A percentile compares a stretch with the other conserved stretches of the same genome.
Evolutionary conservation across 345 rosid genomes (phyloP).

Genomic region (Citrus australasica): DNA sequence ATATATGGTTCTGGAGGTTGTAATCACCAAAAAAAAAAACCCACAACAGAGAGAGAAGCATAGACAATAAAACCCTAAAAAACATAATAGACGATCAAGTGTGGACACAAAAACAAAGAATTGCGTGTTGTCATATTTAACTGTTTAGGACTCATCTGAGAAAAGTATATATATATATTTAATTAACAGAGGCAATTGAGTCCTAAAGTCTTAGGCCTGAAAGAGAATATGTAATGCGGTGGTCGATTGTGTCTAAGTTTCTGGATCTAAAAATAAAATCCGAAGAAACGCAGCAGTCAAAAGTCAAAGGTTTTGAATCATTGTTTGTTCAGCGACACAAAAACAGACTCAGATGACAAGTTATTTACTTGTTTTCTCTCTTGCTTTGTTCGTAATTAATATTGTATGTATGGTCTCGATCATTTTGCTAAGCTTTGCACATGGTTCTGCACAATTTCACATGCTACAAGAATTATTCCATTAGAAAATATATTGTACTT

Average conservation of each 20-base stretch:
- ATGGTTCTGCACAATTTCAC: constrained; percentile 9
- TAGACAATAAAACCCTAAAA: not conserved
- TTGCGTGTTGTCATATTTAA: not conserved
- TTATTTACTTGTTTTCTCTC: not conserved
- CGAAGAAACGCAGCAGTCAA: not conserved
- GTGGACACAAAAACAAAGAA: not conserved
- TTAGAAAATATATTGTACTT: not conserved
- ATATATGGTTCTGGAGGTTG: not conserved
- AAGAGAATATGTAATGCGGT: not conserved
- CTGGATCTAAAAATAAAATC: not conserved
- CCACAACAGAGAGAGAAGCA: not conserved
- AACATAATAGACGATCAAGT: not conserved
- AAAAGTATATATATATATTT: not conserved
- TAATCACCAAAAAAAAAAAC: not conserved
- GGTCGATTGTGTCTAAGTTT: too few species aligned
- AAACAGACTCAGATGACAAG: not conserved
- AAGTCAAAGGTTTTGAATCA: constrained; percentile 19
- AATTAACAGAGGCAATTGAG: too few species aligned
- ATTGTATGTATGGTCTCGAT: not conserved
- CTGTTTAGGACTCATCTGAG: not conserved
- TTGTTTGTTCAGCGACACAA: constrained; percentile 20
- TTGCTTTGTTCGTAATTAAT: not conserved
- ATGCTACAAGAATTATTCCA: not conserved
- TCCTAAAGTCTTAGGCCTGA: not conserved
- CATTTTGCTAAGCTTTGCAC: not conserved